Percentiles rank a stretch among this genome's conserved stretches.
Evolutionary conservation across 345 rosid genomes (phyloP).

Genomic region (Clarkia xantiana): DNA sequence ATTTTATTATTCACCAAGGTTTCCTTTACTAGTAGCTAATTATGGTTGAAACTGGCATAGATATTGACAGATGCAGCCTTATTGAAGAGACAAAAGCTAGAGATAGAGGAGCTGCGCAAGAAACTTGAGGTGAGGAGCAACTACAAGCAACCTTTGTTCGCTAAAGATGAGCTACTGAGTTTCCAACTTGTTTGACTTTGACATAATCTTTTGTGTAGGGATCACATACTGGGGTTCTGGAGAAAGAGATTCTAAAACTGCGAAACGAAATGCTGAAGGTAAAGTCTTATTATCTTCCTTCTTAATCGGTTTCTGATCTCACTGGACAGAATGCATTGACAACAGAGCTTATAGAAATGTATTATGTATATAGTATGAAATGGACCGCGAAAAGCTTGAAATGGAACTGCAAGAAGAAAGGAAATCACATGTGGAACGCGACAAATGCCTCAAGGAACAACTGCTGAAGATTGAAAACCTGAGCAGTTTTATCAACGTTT

Average conservation of each 20-base stretch:
- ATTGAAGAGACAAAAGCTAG: slow-evolving; percentile 77
- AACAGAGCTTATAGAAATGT: slow-evolving; percentile 3
- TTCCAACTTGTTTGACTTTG: slow-evolving; percentile 5
- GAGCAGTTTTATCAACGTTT: slow-evolving; percentile 24
- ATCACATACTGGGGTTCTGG: slow-evolving; percentile 78
- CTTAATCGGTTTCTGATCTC: background rate
- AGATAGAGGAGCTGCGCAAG: slow-evolving; percentile 73
- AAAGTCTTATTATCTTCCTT: slow-evolving; percentile 9
- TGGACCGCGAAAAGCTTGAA: slow-evolving; percentile 77
- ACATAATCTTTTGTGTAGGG: slow-evolving; percentile 40
- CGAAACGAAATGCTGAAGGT: slow-evolving; percentile 92
- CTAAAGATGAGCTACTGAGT: background rate
- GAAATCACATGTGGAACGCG: slow-evolving; percentile 57
- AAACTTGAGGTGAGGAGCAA: slow-evolving; percentile 65
- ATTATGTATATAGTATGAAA: slow-evolving; percentile 54
- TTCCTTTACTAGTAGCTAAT: slow-evolving; percentile 12
- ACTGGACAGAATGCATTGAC: background rate
- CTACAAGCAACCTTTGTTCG: too few relatives aligned
- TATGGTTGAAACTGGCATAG: slow-evolving; percentile 21
- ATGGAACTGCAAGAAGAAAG: slow-evolving; percentile 76
- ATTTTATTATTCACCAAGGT: too few relatives aligned
- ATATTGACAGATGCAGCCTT: slow-evolving; percentile 93
- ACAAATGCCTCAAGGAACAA: slow-evolving; percentile 53
- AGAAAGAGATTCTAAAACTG: slow-evolving; percentile 71
- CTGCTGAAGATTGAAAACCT: slow-evolving; percentile 51